phyloP scores from a whole-genome alignment of 352 stramenopile genomes.

The Phytophthora fragariaefolia region DNA sequence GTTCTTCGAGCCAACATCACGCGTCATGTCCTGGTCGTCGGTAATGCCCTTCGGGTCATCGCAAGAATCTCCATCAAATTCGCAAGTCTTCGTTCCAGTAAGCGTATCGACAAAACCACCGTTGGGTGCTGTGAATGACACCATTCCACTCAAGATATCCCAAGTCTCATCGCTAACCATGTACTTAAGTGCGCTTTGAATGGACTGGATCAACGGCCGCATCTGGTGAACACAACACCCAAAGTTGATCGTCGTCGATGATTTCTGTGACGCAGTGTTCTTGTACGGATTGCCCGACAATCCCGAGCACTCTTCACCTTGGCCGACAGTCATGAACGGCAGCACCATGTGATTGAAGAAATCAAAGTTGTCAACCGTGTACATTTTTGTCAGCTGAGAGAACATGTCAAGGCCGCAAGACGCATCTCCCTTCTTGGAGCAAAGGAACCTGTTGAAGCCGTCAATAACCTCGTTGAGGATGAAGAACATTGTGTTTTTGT shows the following conservation, averaged over 20 bases:
- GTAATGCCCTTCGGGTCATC: slow-evolving; percentile 43
- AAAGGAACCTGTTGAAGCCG: slow-evolving; percentile 59
- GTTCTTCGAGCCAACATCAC: slow-evolving; percentile 40
- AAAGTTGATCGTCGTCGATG: slow-evolving; percentile 50
- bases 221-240: slow-evolving; percentile 54
- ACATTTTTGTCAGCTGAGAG: slow-evolving; percentile 49
- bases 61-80: slow-evolving; percentile 50
- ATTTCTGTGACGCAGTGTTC: slow-evolving; percentile 40
- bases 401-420: slow-evolving; percentile 56
- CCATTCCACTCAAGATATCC: slow-evolving; percentile 56
- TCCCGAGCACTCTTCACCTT: slow-evolving; percentile 45
- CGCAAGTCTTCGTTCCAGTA: slow-evolving; percentile 37
- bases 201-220: slow-evolving; percentile 54
- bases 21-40: slow-evolving; percentile 28
- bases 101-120: slow-evolving; percentile 51
- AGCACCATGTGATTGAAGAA: slow-evolving; percentile 58
- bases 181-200: slow-evolving; percentile 45
- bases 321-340: slow-evolving; percentile 50
- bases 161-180: slow-evolving; percentile 38
- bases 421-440: slow-evolving; percentile 43
- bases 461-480: slow-evolving; percentile 61
- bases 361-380: slow-evolving; percentile 48
- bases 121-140: slow-evolving; percentile 40
- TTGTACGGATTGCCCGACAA: slow-evolving; percentile 47
- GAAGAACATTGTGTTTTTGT: slow-evolving; percentile 47